Percentiles rank a stretch among this genome's conserved stretches.
Conservation (phyloP, 805 yeast genomes). For the Starmerella apicola region DNA sequence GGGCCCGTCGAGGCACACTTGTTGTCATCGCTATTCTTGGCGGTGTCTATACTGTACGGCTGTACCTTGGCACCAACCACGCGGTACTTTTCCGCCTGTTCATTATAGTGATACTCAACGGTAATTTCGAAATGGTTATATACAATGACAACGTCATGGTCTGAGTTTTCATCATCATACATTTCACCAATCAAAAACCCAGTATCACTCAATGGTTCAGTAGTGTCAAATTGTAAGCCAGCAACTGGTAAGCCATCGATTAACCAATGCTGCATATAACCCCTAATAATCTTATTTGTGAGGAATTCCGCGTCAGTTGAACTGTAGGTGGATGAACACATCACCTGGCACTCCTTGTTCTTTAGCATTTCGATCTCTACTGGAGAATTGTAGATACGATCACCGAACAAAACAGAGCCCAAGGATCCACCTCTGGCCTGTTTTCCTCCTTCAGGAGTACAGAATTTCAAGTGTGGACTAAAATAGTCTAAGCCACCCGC, state of each 20-base stretch:
- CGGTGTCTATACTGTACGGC: slow-evolving; percentile 46
- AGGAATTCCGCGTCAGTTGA: slow-evolving; percentile 62
- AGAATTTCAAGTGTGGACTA: slow-evolving; percentile 70
- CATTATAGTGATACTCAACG: slow-evolving; percentile 64
- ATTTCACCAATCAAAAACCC: slow-evolving; percentile 27
- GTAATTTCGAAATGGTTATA: slow-evolving; percentile 70
- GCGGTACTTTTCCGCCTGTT: slow-evolving; percentile 55
- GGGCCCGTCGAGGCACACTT: slow-evolving; percentile 21
- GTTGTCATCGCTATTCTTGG: slow-evolving; percentile 28
- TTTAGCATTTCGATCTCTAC: slow-evolving; percentile 68
- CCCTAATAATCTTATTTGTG: slow-evolving; percentile 64
- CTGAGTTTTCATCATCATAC: slow-evolving; percentile 49
- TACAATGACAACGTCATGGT: slow-evolving; percentile 25
- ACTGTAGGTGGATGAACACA: slow-evolving; percentile 52
- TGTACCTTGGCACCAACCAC: slow-evolving; percentile 81
- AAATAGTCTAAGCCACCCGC: slow-evolving; percentile 42
- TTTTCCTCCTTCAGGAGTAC: slow-evolving; percentile 56
- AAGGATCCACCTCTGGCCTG: slow-evolving; percentile 71
- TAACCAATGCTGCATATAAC: slow-evolving; percentile 83
- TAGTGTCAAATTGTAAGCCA: slow-evolving; percentile 37
- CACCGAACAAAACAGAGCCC: slow-evolving; percentile 91
- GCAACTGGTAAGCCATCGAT: slow-evolving; percentile 94
- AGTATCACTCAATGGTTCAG: slow-evolving; percentile 20
- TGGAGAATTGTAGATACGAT: slow-evolving; percentile 87
- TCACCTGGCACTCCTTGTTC: slow-evolving; percentile 49